These are phyloP conservation scores for Pilatotrama ljubarskyi DNA, from an alignment of 768 basidiomycete genomes.

Conservation along the genomic window DNA sequence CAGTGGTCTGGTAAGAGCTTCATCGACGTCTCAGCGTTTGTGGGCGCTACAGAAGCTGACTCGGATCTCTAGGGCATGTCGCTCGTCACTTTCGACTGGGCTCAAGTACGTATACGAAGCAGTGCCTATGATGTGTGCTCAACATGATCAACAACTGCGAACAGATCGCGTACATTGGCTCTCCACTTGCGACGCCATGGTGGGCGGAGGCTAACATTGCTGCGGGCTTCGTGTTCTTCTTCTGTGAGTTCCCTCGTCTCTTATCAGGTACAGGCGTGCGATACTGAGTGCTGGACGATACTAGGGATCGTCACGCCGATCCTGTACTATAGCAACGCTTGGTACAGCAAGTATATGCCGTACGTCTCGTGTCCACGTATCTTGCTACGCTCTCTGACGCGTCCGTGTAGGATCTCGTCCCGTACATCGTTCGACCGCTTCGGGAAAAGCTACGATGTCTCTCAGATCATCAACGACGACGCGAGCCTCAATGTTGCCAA, in stretches of 20 bases:
- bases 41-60: conserved; percentile 24
- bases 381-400: not conserved
- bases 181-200: conserved; percentile 72
- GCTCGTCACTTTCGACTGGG: conserved; percentile 77
- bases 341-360: conserved; percentile 40
- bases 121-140: not conserved
- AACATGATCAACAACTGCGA: too few species aligned
- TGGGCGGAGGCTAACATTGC: conserved; percentile 74
- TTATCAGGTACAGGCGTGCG: not conserved
- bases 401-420: conserved; percentile 30
- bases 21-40: not conserved
- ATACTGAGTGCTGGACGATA: not conserved
- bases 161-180: conserved; percentile 64
- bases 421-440: conserved; percentile 45
- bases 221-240: conserved; percentile 46
- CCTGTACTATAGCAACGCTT: conserved; percentile 39
- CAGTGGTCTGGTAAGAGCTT: conserved; percentile 17
- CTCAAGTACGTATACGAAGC: conserved; percentile 25
- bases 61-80: conserved; percentile 47
- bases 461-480: conserved; percentile 39
- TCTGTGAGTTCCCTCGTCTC: conserved; percentile 35
- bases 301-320: conserved; percentile 43
- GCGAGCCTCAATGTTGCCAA: conserved; percentile 36
- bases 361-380: conserved; percentile 21
- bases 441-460: conserved; percentile 42